phyloP scores from a whole-genome alignment of 2,329 filamentous ascomycete species.

The Phaeosphaeriaceae sp. region DNA sequence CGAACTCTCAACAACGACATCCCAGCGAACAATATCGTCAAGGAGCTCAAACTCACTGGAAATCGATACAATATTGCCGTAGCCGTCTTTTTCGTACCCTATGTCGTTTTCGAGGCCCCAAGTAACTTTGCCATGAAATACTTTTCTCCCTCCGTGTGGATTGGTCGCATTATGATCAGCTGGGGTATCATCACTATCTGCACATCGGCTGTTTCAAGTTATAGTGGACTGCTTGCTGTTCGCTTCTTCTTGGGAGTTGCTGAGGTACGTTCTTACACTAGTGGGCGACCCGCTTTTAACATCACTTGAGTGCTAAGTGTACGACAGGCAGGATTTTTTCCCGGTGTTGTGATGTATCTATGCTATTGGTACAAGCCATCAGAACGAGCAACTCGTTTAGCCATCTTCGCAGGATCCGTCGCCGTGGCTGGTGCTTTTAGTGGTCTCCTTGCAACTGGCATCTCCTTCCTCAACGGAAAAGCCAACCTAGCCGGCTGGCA shows the following conservation, averaged over 20 bases:
- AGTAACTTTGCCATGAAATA: conserved; percentile 58
- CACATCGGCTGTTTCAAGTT: conserved; percentile 69
- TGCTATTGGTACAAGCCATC: conserved; percentile 80
- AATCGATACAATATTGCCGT: conserved; percentile 25
- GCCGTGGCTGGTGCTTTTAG: conserved; percentile 78
- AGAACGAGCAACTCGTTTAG: conserved; percentile 76
- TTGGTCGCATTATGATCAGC: conserved; percentile 69
- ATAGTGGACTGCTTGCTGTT: conserved; percentile 58
- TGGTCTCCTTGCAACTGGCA: conserved; percentile 72
- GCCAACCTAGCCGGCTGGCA: conserved; percentile 47
- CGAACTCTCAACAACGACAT: conserved; percentile 28
- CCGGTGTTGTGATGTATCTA: conserved; percentile 73
- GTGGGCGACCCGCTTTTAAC: conserved; percentile 48
- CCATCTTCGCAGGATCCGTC: conserved; percentile 81
- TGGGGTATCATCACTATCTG: conserved; percentile 72
- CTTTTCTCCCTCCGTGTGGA: conserved; percentile 37
- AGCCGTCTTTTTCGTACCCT: conserved; percentile 49
- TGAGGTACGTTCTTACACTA: conserved; percentile 69
- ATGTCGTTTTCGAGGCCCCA: conserved; percentile 66
- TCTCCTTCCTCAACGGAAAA: conserved; percentile 70
- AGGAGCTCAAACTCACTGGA: conserved; percentile 21
- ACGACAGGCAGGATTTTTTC: conserved; percentile 65
- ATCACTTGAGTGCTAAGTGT: not conserved
- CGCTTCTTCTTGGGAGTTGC: conserved; percentile 69
- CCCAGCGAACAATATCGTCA: conserved; percentile 22